Evolutionary conservation across 2,329 filamentous ascomycete genomes (phyloP).

Genomic region (Botrytis sinoallii): DNA sequence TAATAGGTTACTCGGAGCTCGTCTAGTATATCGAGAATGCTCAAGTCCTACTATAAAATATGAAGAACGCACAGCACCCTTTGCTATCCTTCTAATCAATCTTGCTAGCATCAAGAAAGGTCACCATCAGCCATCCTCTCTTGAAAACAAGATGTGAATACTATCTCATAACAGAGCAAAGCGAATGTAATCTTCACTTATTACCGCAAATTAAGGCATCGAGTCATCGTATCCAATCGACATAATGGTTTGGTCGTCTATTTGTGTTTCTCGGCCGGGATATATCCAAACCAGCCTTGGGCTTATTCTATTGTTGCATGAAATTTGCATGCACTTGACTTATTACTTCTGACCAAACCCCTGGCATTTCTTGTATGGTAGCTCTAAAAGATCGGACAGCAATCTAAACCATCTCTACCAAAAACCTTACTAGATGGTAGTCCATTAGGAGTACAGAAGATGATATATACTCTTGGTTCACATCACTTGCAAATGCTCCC

Average conservation of each 20-base stretch:
- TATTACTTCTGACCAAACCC: not conserved
- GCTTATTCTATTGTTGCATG: not conserved
- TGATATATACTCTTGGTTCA: not conserved
- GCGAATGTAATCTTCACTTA: not conserved
- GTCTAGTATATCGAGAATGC: not conserved
- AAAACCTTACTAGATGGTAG: not conserved
- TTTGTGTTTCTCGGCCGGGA: not conserved
- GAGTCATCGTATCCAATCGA: not conserved
- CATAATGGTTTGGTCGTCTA: not conserved
- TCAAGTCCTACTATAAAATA: not conserved
- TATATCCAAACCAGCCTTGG: not conserved
- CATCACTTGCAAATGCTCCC: not conserved
- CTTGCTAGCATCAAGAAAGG: not conserved
- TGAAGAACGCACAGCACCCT: not conserved
- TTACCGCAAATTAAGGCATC: not conserved
- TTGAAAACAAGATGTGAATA: not conserved
- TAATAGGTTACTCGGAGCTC: not conserved
- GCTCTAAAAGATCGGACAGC: not conserved
- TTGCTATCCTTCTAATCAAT: not conserved
- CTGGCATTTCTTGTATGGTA: not conserved
- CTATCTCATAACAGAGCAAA: not conserved
- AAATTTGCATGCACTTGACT: not conserved
- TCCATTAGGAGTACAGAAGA: not conserved
- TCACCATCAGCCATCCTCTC: not conserved
- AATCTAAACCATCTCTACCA: not conserved